Evolutionary conservation across 2,329 filamentous ascomycete species (phyloP).

Genomic region (Lanzia echinophila): DNA sequence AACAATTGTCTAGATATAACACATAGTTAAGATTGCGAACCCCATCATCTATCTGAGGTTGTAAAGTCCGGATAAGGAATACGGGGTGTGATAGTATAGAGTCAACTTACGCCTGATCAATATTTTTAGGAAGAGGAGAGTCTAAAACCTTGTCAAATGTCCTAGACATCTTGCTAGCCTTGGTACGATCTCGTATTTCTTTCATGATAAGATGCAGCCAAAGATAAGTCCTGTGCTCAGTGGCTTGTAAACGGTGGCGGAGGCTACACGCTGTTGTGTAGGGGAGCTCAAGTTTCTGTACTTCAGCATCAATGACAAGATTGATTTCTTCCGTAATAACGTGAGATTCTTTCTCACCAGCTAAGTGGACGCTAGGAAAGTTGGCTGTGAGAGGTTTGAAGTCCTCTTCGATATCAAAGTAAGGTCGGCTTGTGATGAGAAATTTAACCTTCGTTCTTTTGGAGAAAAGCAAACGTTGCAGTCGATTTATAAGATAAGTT

Average conservation of each 20-base stretch:
- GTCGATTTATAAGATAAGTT: not conserved
- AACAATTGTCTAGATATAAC: not conserved
- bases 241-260: not conserved
- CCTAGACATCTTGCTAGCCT: no score
- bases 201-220: slow-evolving; percentile 10
- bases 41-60: not conserved
- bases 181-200: not conserved
- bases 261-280: not conserved
- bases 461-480: not conserved
- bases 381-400: not conserved
- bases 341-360: not conserved
- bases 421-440: slow-evolving; percentile 5
- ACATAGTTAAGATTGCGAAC: not conserved
- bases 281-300: not conserved
- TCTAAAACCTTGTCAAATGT: no score
- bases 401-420: not conserved
- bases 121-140: no score
- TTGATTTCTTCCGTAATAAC: slow-evolving; percentile 4
- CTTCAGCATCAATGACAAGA: slow-evolving; percentile 3
- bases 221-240: slow-evolving; percentile 7
- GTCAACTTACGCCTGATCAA: no score
- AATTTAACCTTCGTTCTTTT: not conserved
- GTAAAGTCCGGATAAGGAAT: no score
- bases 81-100: no score
- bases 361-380: not conserved